Evolutionary conservation across 2,329 filamentous ascomycete genomes (phyloP).

Genomic region (Orbilia javanica): DNA sequence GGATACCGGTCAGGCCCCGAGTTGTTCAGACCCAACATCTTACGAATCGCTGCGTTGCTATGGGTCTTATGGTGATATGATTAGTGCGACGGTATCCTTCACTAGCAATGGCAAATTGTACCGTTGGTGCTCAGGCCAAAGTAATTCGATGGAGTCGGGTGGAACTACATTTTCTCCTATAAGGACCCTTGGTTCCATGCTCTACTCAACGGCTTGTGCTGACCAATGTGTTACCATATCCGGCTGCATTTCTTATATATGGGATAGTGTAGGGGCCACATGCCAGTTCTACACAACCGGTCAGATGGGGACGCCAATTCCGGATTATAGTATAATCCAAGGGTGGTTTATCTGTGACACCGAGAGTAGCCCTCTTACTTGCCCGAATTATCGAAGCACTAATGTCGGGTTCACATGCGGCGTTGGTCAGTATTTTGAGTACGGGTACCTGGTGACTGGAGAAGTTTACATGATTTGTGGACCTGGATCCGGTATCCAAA

Average conservation of each 20-base stretch:
- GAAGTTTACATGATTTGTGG: background rate
- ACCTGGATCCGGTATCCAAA: background rate
- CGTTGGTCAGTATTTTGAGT: background rate
- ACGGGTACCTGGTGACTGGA: background rate
- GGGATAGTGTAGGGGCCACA: background rate
- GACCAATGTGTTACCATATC: background rate
- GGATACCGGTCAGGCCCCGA: background rate
- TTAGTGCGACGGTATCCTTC: background rate
- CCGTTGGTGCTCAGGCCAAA: background rate
- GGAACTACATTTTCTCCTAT: background rate
- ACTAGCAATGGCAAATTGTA: background rate
- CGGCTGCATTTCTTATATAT: background rate
- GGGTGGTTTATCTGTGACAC: conserved; percentile 2
- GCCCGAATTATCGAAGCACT: background rate
- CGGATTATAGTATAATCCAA: background rate
- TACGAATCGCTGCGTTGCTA: background rate
- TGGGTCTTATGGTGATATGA: background rate
- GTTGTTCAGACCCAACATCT: background rate
- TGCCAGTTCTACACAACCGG: background rate
- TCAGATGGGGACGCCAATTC: background rate
- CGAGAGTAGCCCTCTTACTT: background rate
- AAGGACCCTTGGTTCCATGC: background rate
- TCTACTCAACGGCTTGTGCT: background rate
- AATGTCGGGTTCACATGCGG: background rate
- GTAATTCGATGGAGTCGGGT: background rate